Base-by-base conservation (phyloP, 2,329 filamentous ascomycete species). In the Fusarium metavorans region DNA sequence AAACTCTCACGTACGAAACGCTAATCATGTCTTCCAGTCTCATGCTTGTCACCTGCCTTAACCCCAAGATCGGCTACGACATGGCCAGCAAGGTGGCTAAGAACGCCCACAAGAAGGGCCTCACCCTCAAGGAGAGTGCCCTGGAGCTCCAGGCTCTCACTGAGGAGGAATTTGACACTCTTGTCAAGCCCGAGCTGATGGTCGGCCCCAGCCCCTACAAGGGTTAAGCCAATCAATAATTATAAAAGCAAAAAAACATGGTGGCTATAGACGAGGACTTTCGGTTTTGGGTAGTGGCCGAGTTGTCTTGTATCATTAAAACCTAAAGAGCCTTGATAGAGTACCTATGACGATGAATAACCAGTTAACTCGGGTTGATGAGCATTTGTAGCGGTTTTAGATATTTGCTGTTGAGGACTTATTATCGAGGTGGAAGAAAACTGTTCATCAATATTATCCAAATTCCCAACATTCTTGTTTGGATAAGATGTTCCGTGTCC, bases 21-120 rank as follows among this genome's bases (percentile, higher is more conserved):
- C 68, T 80, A 71, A 79, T 61, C 67, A 32, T 52, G 57, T 34
- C 6, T 57, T 32, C 27, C 18, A 97, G 95, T 82, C 90, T 99
- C 80, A 99, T 99, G 97, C 90, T 98, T 76, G 97, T 98, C 39
- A 99, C 97, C 76, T 98, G 96, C 89, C 89, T 98, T 73, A 98
- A 98, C 89, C 95, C 95, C 78, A 94, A 97, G 85, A 98, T 98
- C 82, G 96, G 95, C 70, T 98, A 98, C 85, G 95, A 98, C 83
- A 97, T 97, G 94, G 95, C 95, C 62, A 95, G 92, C 85, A 97
- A 97, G 88, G 95, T 98, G 27, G 95, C 95, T 81, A 98, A 98
- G 92, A 97, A 99, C 82, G 97, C 97, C 18, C 97, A 99, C 88
- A 98, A 98, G 91, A 98, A 98, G 91, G 95, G 95, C 37, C 86